Conservation (phyloP, 2,329 filamentous ascomycete genomes). For the Pestalotiopsis sp. region DNA sequence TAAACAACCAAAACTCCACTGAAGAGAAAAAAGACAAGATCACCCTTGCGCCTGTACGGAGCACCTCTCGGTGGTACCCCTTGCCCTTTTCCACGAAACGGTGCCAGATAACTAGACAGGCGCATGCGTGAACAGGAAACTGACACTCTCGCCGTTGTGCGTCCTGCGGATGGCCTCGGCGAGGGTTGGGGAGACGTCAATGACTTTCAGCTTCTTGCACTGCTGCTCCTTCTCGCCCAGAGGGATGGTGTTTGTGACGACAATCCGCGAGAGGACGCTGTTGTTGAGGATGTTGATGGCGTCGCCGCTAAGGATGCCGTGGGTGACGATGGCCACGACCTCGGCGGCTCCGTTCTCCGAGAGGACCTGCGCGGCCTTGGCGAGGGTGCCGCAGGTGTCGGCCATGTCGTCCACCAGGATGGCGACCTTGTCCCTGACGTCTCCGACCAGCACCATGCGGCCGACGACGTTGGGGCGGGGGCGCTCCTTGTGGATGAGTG, state of each 20-base stretch:
- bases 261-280: constrained; percentile 69
- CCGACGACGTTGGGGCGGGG: constrained; percentile 85
- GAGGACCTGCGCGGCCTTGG: constrained; percentile 86
- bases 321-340: constrained; percentile 93
- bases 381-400: constrained; percentile 82
- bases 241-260: constrained; percentile 81
- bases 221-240: constrained; percentile 73
- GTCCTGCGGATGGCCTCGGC: constrained; percentile 61
- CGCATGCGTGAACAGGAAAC: constrained; percentile 37
- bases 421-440: constrained; percentile 86
- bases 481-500: constrained; percentile 95
- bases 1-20: neutral
- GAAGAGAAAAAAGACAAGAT: neutral
- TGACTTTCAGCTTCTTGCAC: constrained; percentile 72
- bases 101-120: constrained; percentile 20
- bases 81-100: neutral
- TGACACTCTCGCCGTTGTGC: constrained; percentile 62
- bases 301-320: constrained; percentile 75
- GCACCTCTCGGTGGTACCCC: neutral
- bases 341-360: constrained; percentile 85
- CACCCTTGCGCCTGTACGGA: neutral
- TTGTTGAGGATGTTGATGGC: constrained; percentile 75
- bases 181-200: constrained; percentile 76
- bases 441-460: constrained; percentile 94
- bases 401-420: constrained; percentile 99